Conservation (phyloP, 352 stramenopile genomes). For the Globisporangium nunn region DNA sequence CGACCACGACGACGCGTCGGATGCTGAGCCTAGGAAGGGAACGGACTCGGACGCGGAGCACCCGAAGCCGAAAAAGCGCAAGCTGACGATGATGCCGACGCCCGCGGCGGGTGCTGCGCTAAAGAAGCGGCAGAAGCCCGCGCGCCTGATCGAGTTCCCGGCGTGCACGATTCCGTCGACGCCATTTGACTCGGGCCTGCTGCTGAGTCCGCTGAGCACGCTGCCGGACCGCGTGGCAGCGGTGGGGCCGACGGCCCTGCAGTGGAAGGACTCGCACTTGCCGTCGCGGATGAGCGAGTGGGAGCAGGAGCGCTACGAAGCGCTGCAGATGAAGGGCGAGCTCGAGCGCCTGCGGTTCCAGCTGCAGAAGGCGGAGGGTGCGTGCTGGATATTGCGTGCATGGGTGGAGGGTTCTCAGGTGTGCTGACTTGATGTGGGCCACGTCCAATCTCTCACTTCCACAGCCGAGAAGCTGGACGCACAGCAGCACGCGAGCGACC, state of each 20-base stretch:
- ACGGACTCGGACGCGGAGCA: background rate
- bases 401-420: too few species aligned
- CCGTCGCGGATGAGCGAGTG: conserved; percentile 68
- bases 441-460: conserved; percentile 1
- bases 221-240: conserved; percentile 61
- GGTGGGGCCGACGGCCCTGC: conserved; percentile 48
- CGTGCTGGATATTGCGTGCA: background rate
- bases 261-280: conserved; percentile 68
- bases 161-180: conserved; percentile 53
- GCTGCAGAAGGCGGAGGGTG: conserved; percentile 65
- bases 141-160: conserved; percentile 60
- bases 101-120: conserved; percentile 8
- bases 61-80: conserved; percentile 44
- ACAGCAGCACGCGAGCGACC: conserved; percentile 65
- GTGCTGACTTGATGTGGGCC: background rate
- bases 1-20: conserved; percentile 16
- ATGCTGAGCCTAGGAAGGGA: background rate
- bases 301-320: conserved; percentile 67
- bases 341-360: conserved; percentile 71
- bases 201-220: conserved; percentile 67
- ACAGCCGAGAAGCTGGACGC: conserved; percentile 69
- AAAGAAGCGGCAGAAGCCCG: conserved; percentile 38
- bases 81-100: conserved; percentile 43
- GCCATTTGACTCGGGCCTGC: conserved; percentile 53
- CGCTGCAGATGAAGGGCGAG: conserved; percentile 75